phyloP scores from a whole-genome alignment of 2,329 filamentous ascomycete species.

The Macrophomina phaseolina region DNA sequence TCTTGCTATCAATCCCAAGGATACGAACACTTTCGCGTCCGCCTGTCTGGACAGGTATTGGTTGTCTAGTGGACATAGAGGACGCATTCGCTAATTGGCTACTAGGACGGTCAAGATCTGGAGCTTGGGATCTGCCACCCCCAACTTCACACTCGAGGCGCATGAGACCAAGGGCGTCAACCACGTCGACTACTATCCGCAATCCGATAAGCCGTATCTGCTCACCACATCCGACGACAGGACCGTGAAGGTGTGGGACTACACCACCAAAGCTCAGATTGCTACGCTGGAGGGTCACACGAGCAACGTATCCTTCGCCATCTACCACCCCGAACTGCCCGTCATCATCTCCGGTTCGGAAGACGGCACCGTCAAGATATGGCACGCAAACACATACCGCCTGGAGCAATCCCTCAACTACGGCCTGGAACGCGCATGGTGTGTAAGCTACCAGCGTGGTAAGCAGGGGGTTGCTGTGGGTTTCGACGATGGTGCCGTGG shows the following conservation, averaged over 20 bases:
- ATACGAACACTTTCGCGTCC: slow-evolving; percentile 80
- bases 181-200: slow-evolving; percentile 86
- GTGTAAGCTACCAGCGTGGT: slow-evolving; percentile 92
- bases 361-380: slow-evolving; percentile 96
- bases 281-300: slow-evolving; percentile 96
- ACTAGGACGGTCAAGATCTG: slow-evolving; percentile 92
- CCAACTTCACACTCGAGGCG: slow-evolving; percentile 96
- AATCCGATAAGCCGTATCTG: slow-evolving; percentile 78
- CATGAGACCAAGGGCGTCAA: slow-evolving; percentile 98
- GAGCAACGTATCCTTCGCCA: slow-evolving; percentile 97
- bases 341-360: slow-evolving; percentile 98
- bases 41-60: slow-evolving; percentile 76
- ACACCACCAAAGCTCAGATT: slow-evolving; percentile 96
- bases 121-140: slow-evolving; percentile 90
- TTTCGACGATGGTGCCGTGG: slow-evolving; percentile 96
- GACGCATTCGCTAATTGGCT: neutral
- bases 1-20: slow-evolving; percentile 93
- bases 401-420: slow-evolving; percentile 97
- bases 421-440: slow-evolving; percentile 95
- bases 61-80: neutral
- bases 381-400: slow-evolving; percentile 97
- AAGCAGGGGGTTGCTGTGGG: slow-evolving; percentile 94
- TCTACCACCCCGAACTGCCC: slow-evolving; percentile 95
- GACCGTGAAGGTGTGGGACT: slow-evolving; percentile 98
- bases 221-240: slow-evolving; percentile 96